phyloP scores from a whole-genome alignment of 2,329 filamentous ascomycete species.

The Aspergillus pseudoterreus region DNA sequence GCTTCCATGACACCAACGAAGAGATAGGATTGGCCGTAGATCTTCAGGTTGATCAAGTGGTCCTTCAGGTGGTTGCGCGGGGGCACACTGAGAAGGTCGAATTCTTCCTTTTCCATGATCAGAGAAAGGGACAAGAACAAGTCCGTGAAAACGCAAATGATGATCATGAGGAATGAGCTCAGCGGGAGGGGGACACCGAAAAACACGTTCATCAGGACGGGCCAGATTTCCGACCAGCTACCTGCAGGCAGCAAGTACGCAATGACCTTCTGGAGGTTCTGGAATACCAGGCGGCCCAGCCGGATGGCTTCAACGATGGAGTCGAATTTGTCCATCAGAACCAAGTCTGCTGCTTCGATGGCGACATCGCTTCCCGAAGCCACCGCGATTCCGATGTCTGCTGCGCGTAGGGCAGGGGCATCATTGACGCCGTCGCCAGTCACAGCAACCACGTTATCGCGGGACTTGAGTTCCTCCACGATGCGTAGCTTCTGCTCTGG shows the following conservation, averaged over 20 bases:
- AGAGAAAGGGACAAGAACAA: slow-evolving; percentile 50
- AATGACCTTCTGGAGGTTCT: slow-evolving; percentile 37
- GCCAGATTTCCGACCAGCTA: slow-evolving; percentile 56
- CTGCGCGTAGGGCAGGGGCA: slow-evolving; percentile 30
- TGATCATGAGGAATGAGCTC: slow-evolving; percentile 55
- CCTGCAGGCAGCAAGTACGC: slow-evolving; percentile 50
- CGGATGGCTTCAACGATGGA: slow-evolving; percentile 33
- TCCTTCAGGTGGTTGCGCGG: slow-evolving; percentile 50
- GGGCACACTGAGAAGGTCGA: slow-evolving; percentile 50
- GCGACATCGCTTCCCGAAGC: slow-evolving; percentile 40
- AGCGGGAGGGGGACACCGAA: slow-evolving; percentile 53
- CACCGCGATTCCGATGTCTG: slow-evolving; percentile 33
- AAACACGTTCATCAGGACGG: slow-evolving; percentile 54
- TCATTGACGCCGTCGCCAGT: slow-evolving; percentile 38
- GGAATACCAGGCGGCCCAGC: slow-evolving; percentile 32
- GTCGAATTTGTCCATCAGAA: slow-evolving; percentile 34
- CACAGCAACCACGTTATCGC: slow-evolving; percentile 40
- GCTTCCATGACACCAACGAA: slow-evolving; percentile 54
- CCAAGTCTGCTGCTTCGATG: slow-evolving; percentile 39
- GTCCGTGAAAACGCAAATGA: slow-evolving; percentile 56
- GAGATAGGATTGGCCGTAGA: slow-evolving; percentile 52
- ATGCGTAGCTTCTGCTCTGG: slow-evolving; percentile 44
- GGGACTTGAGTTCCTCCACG: slow-evolving; percentile 37
- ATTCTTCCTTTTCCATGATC: slow-evolving; percentile 56
- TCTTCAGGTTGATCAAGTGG: slow-evolving; percentile 51